phyloP scores from a whole-genome alignment of 768 basidiomycete genomes.

The Holtermanniella nyarrowii region DNA sequence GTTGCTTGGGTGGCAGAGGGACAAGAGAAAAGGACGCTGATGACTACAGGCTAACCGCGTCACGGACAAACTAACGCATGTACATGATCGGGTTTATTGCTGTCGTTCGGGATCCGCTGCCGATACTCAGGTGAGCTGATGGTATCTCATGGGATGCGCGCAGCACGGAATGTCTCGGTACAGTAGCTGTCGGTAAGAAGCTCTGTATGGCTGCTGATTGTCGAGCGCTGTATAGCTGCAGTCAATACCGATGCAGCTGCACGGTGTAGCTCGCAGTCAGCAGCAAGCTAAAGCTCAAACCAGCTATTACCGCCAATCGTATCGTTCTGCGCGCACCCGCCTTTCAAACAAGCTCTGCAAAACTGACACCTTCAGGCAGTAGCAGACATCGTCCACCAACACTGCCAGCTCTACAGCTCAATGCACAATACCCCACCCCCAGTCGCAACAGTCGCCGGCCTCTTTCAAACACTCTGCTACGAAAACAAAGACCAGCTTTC shows the following conservation, averaged over 20 bases:
- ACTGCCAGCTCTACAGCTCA: constrained; percentile 65
- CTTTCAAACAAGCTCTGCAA: not conserved
- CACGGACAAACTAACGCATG: constrained; percentile 91
- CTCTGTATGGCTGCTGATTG: too few relatives aligned
- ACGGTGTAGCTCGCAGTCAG: too few relatives aligned
- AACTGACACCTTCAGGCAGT: constrained; percentile 48
- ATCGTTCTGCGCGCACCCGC: not conserved
- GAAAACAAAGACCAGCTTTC: constrained; percentile 78
- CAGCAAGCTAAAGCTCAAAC: too few relatives aligned
- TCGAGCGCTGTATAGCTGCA: too few relatives aligned
- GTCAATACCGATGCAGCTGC: too few relatives aligned
- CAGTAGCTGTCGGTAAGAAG: too few relatives aligned
- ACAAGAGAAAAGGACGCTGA: not conserved
- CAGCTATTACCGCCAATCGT: too few relatives aligned
- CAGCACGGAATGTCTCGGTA: too few relatives aligned
- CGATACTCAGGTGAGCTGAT: constrained; percentile 76
- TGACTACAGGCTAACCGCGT: constrained; percentile 80
- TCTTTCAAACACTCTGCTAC: constrained; percentile 84
- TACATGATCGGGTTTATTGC: constrained; percentile 98
- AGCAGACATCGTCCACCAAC: constrained; percentile 78
- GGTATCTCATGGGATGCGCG: too few relatives aligned
- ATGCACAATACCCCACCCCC: constrained; percentile 57
- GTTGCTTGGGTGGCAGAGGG: too few relatives aligned
- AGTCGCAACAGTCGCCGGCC: constrained; percentile 66
- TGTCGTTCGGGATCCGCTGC: constrained; percentile 97